These are phyloP conservation scores for Xylaria sp. DNA, from an alignment of 2,329 filamentous ascomycete species.

Conservation along the genomic window DNA sequence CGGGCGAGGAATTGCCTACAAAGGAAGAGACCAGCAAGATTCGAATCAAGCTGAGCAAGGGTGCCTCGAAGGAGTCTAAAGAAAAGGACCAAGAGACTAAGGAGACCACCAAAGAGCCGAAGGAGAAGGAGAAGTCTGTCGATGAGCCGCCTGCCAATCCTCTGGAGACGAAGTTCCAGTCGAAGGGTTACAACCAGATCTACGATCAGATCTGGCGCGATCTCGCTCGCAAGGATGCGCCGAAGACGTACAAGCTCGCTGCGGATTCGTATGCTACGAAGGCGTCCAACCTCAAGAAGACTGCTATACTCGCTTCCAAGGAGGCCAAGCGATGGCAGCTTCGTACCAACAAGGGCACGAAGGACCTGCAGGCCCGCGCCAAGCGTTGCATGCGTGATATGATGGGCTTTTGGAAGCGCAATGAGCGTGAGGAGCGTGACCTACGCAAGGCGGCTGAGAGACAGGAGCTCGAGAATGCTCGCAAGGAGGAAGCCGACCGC, in stretches of 20 bases:
- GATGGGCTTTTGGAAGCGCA: conserved; percentile 99
- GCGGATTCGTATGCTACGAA: conserved; percentile 83
- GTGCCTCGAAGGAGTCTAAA: conserved; percentile 43
- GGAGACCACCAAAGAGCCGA: conserved; percentile 49
- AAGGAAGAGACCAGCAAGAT: conserved; percentile 63
- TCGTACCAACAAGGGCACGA: conserved; percentile 96
- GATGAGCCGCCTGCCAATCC: conserved; percentile 43
- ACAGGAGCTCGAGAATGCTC: conserved; percentile 94
- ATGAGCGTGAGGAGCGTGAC: conserved; percentile 96
- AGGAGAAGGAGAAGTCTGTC: conserved; percentile 44
- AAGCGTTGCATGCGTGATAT: conserved; percentile 99
- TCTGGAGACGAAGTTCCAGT: conserved; percentile 71
- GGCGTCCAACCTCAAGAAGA: conserved; percentile 96
- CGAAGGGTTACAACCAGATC: conserved; percentile 93
- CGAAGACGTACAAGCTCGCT: conserved; percentile 88
- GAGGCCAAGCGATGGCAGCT: conserved; percentile 97
- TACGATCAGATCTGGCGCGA: conserved; percentile 98
- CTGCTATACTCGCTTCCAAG: conserved; percentile 92
- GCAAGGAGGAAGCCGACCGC: conserved; percentile 94
- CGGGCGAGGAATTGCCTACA: conserved; percentile 70
- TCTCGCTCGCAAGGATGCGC: conserved; percentile 88
- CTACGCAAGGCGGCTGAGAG: conserved; percentile 91
- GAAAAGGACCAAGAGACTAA: conserved; percentile 46
- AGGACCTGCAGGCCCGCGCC: conserved; percentile 93
- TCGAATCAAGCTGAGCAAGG: conserved; percentile 63